Base-by-base conservation (phyloP, 106 monocot species). In the Amphibolis antarctica region DNA sequence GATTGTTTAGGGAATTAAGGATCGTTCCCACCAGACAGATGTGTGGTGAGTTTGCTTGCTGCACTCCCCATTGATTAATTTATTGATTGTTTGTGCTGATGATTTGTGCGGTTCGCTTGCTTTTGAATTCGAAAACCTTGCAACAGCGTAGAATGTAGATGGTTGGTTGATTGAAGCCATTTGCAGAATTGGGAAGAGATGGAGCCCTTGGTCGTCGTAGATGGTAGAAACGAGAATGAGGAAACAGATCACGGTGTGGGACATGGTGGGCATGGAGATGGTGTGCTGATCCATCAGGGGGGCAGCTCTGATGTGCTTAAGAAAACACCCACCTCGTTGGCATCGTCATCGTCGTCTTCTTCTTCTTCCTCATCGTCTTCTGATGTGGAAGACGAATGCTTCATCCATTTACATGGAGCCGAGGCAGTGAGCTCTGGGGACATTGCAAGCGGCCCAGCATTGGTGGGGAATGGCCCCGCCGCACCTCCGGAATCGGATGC, bases 361-460 rank as follows among this genome's bases (percentile, higher is more conserved):
- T n/a, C n/a, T n/a, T n/a, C n/a, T n/a, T n/a, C n/a, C n/a, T n/a
- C 60, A 14, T 60, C 36, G 19, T 60, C 56, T 10, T 59, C 59
- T 7, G 12, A 10, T 5, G 62, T 44, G 10, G 62, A 23, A n/a
- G n/a, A n/a, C n/a, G n/a, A n/a, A 23, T 43, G 45, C 45, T 62
- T 62, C 45, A 28, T 62, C 46, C 46, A 44, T 44, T 29, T 62
- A 43, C 44, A 12, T 44, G 44, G 20, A 28, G 36, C 15, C 2
- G 44, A 44, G 9, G n/a, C n/a, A n/a, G n/a, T n/a, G n/a, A 24
- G 23, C 22, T 62, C 62, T 46, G 62, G 20, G 45, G 62, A 24
- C 10, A 11, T 23, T 36, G 62, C 44, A 24, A 45, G 62, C 21
- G 20, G 19, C 25, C 44, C 44, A 22, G 10, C 36, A 21, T 1